Evolutionary conservation across 345 rosid genomes (phyloP).

Genomic region (Raphanus sativus): DNA sequence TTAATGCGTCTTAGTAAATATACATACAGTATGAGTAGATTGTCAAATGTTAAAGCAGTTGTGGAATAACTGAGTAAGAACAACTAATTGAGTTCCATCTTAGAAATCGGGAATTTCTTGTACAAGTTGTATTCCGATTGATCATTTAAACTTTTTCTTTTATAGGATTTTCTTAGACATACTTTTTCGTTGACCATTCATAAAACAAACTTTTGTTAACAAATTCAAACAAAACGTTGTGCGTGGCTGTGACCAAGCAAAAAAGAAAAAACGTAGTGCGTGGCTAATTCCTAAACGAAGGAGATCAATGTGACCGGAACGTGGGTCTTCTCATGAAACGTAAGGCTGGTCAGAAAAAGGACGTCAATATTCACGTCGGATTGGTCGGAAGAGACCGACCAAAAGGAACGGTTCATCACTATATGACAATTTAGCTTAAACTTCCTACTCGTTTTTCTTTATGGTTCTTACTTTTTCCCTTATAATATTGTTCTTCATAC

Average conservation of each 20-base stretch:
- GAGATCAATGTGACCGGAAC: constrained; percentile 33
- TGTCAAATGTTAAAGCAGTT: background rate
- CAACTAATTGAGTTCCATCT: background rate
- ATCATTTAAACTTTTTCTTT: background rate
- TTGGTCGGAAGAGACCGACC: constrained; percentile 36
- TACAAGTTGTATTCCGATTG: background rate
- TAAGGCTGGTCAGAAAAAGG: constrained; percentile 23
- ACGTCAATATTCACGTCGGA: constrained; percentile 27
- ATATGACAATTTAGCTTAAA: constrained; percentile 24
- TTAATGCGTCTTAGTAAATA: background rate
- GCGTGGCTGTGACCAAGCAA: constrained; percentile 1
- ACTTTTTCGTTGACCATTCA: background rate
- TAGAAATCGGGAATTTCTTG: background rate
- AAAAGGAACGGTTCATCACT: constrained; percentile 30
- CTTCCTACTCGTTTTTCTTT: background rate
- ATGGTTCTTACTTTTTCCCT: background rate
- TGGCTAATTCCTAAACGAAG: constrained; percentile 7
- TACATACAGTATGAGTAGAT: background rate
- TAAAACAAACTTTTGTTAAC: background rate
- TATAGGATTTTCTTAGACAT: background rate
- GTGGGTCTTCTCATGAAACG: constrained; percentile 30
- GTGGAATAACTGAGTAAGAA: background rate
- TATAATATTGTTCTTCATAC: constrained; percentile 4
- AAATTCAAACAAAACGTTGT: constrained; percentile 23
- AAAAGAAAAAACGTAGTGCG: background rate